Conservation (phyloP, 257 asterid genomes). For the Rehmannia glutinosa region DNA sequence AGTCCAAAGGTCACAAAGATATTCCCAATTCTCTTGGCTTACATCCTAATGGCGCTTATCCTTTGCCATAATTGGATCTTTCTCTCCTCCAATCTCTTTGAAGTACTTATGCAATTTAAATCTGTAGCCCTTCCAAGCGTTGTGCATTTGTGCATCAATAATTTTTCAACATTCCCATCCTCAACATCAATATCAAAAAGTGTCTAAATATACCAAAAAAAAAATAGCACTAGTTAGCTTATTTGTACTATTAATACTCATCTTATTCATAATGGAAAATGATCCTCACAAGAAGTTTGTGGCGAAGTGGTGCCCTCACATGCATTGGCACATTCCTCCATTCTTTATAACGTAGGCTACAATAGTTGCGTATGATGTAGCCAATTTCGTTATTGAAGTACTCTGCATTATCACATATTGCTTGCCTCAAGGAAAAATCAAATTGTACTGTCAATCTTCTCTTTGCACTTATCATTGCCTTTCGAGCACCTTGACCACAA, state of each 20-base stretch:
- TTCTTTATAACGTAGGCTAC: background rate
- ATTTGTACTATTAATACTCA: too few species aligned
- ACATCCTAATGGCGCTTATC: too few species aligned
- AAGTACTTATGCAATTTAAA: background rate
- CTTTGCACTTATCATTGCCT: background rate
- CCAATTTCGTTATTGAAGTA: too few species aligned
- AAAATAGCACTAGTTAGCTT: background rate
- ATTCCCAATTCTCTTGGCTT: too few species aligned
- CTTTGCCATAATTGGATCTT: too few species aligned
- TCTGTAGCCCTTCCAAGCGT: background rate
- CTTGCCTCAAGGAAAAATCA: background rate
- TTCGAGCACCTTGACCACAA: background rate
- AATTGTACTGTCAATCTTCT: background rate
- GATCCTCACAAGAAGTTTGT: too few species aligned
- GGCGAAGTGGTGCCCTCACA: too few species aligned
- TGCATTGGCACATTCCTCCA: background rate
- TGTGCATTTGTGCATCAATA: background rate
- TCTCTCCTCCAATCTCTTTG: background rate
- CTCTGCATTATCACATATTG: background rate
- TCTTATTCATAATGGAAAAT: too few species aligned
- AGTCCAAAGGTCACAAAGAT: too few species aligned
- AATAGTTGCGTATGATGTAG: too few species aligned
- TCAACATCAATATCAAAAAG: background rate
- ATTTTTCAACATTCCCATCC: background rate
- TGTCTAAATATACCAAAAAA: background rate